These are phyloP conservation scores for Nicotiana benthamiana DNA, from an alignment of 257 asterid species.

Conservation along the genomic window DNA sequence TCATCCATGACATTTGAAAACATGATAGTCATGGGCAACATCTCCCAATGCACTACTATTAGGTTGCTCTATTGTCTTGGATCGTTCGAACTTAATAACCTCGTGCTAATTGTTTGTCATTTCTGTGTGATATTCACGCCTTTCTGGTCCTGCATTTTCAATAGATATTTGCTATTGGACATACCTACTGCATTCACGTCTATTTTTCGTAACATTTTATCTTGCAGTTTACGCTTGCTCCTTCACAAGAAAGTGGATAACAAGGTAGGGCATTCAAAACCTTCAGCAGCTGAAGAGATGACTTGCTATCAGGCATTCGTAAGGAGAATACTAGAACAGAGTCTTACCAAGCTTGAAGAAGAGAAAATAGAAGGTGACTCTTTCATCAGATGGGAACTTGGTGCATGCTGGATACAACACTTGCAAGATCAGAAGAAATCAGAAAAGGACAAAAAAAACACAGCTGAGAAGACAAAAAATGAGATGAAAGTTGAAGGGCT, in stretches of 20 bases:
- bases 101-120: background rate
- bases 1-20: background rate
- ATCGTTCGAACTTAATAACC: background rate
- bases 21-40: background rate
- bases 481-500: conserved; percentile 97
- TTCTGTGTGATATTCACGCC: background rate
- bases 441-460: conserved; percentile 75
- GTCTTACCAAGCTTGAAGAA: conserved; percentile 72
- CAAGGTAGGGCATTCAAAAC: conserved; percentile 37
- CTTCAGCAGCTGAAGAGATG: conserved; percentile 42
- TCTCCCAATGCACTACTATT: background rate
- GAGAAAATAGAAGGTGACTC: conserved; percentile 53
- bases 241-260: conserved; percentile 60
- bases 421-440: conserved; percentile 88
- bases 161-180: background rate
- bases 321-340: conserved; percentile 63
- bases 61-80: background rate
- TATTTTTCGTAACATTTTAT: conserved; percentile 12
- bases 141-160: background rate
- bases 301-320: conserved; percentile 57
- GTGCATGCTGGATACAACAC: conserved; percentile 99
- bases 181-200: background rate
- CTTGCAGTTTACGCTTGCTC: conserved; percentile 78
- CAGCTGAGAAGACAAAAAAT: conserved; percentile 57
- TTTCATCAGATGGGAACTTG: conserved; percentile 96